These are phyloP conservation scores for Xylaria sp. DNA, from an alignment of 2,329 filamentous ascomycete genomes.

Conservation along the genomic window DNA sequence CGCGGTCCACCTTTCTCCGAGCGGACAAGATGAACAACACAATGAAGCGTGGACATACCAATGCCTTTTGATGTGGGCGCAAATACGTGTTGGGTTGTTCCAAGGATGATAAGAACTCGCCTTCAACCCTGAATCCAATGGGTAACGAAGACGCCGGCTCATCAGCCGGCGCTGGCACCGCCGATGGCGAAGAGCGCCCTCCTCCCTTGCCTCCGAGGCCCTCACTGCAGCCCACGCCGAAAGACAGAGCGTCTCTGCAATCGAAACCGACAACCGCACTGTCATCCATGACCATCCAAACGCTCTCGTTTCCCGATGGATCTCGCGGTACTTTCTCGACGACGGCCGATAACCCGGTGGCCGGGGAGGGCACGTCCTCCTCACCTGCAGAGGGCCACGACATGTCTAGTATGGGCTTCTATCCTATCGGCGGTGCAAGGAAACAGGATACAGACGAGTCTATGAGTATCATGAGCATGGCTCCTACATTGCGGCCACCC, in stretches of 20 bases:
- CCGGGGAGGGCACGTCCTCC: slow-evolving; percentile 48
- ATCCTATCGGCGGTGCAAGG: slow-evolving; percentile 40
- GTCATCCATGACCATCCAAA: slow-evolving; percentile 82
- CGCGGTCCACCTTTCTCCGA: slow-evolving; percentile 2
- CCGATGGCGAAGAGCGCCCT: slow-evolving; percentile 56
- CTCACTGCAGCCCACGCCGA: slow-evolving; percentile 33
- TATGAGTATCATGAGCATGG: slow-evolving; percentile 73
- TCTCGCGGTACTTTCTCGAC: slow-evolving; percentile 70
- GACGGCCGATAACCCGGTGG: slow-evolving; percentile 49
- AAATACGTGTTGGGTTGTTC: slow-evolving; percentile 19
- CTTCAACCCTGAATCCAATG: slow-evolving; percentile 41
- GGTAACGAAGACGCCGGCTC: slow-evolving; percentile 48
- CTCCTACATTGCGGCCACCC: slow-evolving; percentile 68
- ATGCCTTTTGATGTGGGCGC: slow-evolving; percentile 23
- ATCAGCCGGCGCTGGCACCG: slow-evolving; percentile 39
- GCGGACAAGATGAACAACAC: slow-evolving; percentile 16
- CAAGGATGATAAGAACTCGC: slow-evolving; percentile 38
- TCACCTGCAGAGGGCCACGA: slow-evolving; percentile 45
- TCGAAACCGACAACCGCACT: slow-evolving; percentile 85
- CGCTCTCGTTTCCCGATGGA: slow-evolving; percentile 76
- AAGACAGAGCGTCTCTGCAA: slow-evolving; percentile 54
- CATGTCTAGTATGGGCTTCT: slow-evolving; percentile 40
- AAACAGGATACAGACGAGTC: slow-evolving; percentile 67
- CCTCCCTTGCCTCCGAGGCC: slow-evolving; percentile 67
- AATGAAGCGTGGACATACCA: slow-evolving; percentile 7